Percentiles rank a stretch among this genome's conserved stretches.
These are phyloP conservation scores for Schizophyllum amplum DNA, from an alignment of 1,284 basidiomycete species.

Conservation along the genomic window DNA sequence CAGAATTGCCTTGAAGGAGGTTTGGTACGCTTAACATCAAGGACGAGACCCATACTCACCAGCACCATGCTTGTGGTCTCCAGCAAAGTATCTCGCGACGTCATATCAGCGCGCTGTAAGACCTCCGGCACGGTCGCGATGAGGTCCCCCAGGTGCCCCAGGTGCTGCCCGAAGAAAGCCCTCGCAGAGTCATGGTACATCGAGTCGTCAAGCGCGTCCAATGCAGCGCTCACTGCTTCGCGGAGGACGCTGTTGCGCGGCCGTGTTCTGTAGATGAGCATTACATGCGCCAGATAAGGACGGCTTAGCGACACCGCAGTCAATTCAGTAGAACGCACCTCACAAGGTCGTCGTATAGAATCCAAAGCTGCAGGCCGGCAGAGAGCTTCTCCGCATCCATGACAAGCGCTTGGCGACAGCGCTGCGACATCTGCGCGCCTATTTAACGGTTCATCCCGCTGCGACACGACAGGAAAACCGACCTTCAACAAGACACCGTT, in stretches of 20 bases:
- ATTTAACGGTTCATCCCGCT: not conserved
- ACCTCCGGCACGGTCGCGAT: conserved; percentile 40
- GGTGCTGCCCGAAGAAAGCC: conserved; percentile 75
- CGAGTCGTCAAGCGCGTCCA: conserved; percentile 46
- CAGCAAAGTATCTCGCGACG: conserved; percentile 39
- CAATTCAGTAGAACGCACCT: conserved; percentile 32
- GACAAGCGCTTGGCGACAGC: conserved; percentile 67
- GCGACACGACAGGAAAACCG: conserved; percentile 10
- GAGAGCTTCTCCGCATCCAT: conserved; percentile 88
- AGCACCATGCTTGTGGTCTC: conserved; percentile 71
- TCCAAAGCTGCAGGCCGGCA: conserved; percentile 80
- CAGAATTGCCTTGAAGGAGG: conserved; percentile 74
- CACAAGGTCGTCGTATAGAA: conserved; percentile 68
- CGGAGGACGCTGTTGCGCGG: conserved; percentile 50
- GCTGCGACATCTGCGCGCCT: conserved; percentile 66
- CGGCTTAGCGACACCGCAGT: not conserved
- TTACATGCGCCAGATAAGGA: not conserved
- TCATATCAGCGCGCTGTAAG: conserved; percentile 29
- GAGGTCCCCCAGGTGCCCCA: conserved; percentile 51
- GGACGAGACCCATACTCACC: conserved; percentile 34
- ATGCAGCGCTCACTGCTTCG: conserved; percentile 55
- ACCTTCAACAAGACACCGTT: conserved; percentile 76
- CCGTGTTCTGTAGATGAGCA: conserved; percentile 27
- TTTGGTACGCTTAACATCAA: not conserved
- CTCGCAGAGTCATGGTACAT: conserved; percentile 74